Evolutionary conservation across 2,329 filamentous ascomycete genomes (phyloP), one percentile per base, ranked within the genome.

Genomic region (Trichoderma atroviride): DNA sequence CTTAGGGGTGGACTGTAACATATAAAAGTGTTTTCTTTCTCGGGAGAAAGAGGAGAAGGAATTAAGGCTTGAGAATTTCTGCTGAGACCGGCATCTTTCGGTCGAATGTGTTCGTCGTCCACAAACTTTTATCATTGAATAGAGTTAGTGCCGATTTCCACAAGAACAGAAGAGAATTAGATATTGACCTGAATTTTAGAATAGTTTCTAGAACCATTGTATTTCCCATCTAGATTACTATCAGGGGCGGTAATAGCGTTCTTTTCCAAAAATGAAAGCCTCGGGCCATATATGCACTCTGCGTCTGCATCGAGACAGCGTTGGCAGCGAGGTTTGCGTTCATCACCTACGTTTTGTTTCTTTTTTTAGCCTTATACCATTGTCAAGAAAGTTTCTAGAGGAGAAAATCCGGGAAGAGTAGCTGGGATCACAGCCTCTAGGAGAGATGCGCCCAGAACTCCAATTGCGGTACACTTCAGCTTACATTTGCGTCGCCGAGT

Each of bases 401-500:
- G 4, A 50, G 5, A 16, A 40, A 40, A n/a, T 19, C 7, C 22
- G 22, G 16, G 2, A 22, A 27, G 7, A 40, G 29, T 5, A 50
- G 35, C n/a, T 19, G n/a, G 22, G 22, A 40, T 4, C n/a, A 7
- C 33, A 24, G n/a, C 9, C 24, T 11, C 4, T 47, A 27, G n/a
- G 16, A 47, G 27, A 9, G 35, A 29, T 22, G 31, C 29, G 14
- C 19, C 33, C 29, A 31, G 19, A 19, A 47, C 33, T 37, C 58
- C 27, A 31, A 9, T n/a, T 11, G n/a, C 47, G 7, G 10, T 19
- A 55, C 47, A 4, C 31, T 37, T 55, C 52, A 47, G 10, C 62
- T 65, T 65, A 65, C 62, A 65, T 65, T 65, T 65, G 14, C 62
- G 62, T 33, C 62, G 50, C 52, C 62, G 62, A 14, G 35, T 57